Conservation (phyloP, 129 eudicot species). For the Centrapalus pauciflorus region DNA sequence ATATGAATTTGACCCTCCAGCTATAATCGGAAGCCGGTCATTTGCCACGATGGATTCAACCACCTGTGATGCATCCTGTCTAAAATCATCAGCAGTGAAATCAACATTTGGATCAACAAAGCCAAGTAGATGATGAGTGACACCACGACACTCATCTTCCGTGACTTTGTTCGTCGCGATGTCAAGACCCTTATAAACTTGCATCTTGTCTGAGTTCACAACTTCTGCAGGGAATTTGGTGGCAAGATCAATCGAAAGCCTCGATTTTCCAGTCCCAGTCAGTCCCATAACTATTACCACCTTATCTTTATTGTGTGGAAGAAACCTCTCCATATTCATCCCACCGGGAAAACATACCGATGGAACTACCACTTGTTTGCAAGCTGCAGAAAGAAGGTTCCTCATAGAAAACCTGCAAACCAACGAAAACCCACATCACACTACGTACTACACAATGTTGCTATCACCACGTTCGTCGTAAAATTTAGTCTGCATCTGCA, state of each 20-base stretch:
- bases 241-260: conserved; percentile 59
- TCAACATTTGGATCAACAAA: conserved; percentile 37
- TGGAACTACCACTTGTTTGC: conserved; percentile 47
- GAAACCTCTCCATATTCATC: conserved; percentile 33
- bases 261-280: conserved; percentile 69
- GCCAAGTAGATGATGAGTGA: conserved; percentile 57
- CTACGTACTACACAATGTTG: background rate
- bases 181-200: conserved; percentile 59
- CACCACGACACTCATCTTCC: conserved; percentile 46
- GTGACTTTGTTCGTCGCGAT: conserved; percentile 62
- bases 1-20: conserved; percentile 68
- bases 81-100: conserved; percentile 39
- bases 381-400: conserved; percentile 21
- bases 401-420: conserved; percentile 6
- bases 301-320: conserved; percentile 34
- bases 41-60: conserved; percentile 41
- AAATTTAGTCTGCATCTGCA: background rate
- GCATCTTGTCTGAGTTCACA: conserved; percentile 59
- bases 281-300: conserved; percentile 65
- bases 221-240: conserved; percentile 50
- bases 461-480: background rate
- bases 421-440: background rate
- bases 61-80: conserved; percentile 34
- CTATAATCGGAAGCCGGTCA: conserved; percentile 52
- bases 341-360: conserved; percentile 46